phyloP scores from a whole-genome alignment of 768 basidiomycete species.

The Mycena galericulata region DNA sequence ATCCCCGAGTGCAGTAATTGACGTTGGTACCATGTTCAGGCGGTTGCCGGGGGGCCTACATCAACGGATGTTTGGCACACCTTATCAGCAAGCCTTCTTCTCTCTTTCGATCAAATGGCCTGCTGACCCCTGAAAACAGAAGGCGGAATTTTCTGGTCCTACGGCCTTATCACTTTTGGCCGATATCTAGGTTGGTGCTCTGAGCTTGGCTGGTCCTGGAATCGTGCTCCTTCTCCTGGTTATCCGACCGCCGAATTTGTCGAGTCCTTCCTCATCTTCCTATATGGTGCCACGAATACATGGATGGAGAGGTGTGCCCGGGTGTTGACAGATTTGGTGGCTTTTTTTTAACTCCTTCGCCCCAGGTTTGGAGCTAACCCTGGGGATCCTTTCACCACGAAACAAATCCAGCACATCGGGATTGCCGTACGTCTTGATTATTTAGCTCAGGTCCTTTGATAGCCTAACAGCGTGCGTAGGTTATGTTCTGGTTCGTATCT shows the following conservation, averaged over 20 bases:
- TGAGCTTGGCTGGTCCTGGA: conserved; percentile 96
- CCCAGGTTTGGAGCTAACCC: conserved; percentile 81
- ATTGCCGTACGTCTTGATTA: conserved; percentile 73
- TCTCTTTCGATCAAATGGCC: background rate
- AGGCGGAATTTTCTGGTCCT: conserved; percentile 93
- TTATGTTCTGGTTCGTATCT: conserved; percentile 75
- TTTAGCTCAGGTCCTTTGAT: conserved; percentile 7
- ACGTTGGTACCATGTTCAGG: conserved; percentile 50
- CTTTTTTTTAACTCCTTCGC: background rate
- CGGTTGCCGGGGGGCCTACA: conserved; percentile 81
- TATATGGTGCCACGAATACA: conserved; percentile 91
- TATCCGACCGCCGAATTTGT: conserved; percentile 78
- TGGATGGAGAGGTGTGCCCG: conserved; percentile 81
- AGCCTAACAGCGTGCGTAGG: conserved; percentile 50
- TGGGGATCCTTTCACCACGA: conserved; percentile 89
- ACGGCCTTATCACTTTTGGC: conserved; percentile 90
- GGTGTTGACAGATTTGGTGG: background rate
- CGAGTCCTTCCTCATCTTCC: conserved; percentile 85
- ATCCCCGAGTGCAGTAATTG: background rate
- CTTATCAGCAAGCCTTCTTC: conserved; percentile 79
- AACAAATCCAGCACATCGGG: conserved; percentile 93
- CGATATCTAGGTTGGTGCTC: conserved; percentile 94
- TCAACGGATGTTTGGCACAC: conserved; percentile 91
- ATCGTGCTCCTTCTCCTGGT: conserved; percentile 66
- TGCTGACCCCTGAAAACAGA: conserved; percentile 56